phyloP scores from a whole-genome alignment of 129 eudicot genomes.

The Flaveria robusta region DNA sequence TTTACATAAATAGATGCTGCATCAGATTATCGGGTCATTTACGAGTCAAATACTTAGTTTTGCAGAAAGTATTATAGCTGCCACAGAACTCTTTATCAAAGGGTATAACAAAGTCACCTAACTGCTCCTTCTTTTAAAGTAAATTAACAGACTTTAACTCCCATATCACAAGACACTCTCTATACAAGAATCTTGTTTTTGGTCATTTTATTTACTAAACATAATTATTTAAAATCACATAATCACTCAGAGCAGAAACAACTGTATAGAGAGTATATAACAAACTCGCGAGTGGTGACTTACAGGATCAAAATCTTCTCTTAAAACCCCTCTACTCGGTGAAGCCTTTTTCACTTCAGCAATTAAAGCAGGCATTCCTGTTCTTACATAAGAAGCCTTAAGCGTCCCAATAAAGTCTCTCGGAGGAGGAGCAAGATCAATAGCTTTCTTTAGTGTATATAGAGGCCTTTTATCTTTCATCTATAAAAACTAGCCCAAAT shows the following conservation, averaged over 20 bases:
- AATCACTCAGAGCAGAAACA: background rate
- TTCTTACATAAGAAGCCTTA: slow-evolving; percentile 56
- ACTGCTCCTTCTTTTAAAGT: background rate
- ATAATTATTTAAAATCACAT: background rate
- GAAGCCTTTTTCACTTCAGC: slow-evolving; percentile 99
- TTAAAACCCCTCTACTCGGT: slow-evolving; percentile 86
- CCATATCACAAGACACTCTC: background rate
- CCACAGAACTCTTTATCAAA: background rate
- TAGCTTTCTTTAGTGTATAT: slow-evolving; percentile 43
- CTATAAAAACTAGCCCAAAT: slow-evolving; percentile 35
- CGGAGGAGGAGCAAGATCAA: slow-evolving; percentile 57
- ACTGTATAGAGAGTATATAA: background rate
- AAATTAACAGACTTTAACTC: too few species aligned
- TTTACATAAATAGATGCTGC: background rate
- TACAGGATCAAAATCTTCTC: slow-evolving; percentile 98
- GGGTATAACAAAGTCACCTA: background rate
- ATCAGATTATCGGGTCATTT: background rate
- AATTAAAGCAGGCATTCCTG: slow-evolving; percentile 86
- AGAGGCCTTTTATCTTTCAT: slow-evolving; percentile 70
- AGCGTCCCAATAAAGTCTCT: slow-evolving; percentile 86
- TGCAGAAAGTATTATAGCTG: background rate
- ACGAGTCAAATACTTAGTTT: background rate
- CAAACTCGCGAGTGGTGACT: slow-evolving; percentile 16
- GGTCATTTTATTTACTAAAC: background rate
- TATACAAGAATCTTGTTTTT: background rate